Evolutionary conservation across 441 rosid genomes (phyloP), one percentile per base, ranked within the genome.

Genomic region (Populus trichocarpa): DNA sequence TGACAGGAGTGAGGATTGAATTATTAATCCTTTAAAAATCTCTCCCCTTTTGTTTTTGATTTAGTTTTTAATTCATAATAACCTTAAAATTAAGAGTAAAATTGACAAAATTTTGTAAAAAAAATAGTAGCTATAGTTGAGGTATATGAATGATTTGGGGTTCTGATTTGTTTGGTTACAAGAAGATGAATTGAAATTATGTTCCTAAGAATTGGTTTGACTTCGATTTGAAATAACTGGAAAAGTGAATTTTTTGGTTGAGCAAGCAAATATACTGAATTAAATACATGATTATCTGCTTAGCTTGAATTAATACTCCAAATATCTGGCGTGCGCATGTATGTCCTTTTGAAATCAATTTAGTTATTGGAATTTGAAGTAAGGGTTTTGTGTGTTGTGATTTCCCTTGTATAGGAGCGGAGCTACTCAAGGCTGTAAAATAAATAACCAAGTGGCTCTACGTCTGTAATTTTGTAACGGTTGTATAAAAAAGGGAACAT

Each of bases 401-500:
- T 5, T 79, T 66, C 75, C 72, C 50, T 81, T 61, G 20, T 81
- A 72, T 82, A 87, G 97, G 90, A 81, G 81, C 59, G 81, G 69
- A 76, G 86, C 85, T 86, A 70, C 81, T 76, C 83, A 63, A 74
- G 75, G 78, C 79, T 82, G 90, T 86, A 84, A 69, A 81, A 46
- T 81, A 84, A 83, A 83, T 82, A 84, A 82, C 78, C 78, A 81
- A 75, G 85, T 81, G 85, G 81, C 32, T 65, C 77, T 78, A 80
- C 85, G 69, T 84, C 83, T 84, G 69, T 86, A 90, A 87, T 30
- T 74, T 70, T 74, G 79, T 77, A 70, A 75, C 83, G 84, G 74
- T 81, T 72, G 69, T 69, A 77, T 75, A n/a, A 81, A 77, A 82
- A n/a, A 71, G 80, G 78, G 85, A 86, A 76, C 69, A 69, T 83